Base-by-base conservation (phyloP, 2,329 filamentous ascomycete species). In the Cordyceps tenuipes region DNA sequence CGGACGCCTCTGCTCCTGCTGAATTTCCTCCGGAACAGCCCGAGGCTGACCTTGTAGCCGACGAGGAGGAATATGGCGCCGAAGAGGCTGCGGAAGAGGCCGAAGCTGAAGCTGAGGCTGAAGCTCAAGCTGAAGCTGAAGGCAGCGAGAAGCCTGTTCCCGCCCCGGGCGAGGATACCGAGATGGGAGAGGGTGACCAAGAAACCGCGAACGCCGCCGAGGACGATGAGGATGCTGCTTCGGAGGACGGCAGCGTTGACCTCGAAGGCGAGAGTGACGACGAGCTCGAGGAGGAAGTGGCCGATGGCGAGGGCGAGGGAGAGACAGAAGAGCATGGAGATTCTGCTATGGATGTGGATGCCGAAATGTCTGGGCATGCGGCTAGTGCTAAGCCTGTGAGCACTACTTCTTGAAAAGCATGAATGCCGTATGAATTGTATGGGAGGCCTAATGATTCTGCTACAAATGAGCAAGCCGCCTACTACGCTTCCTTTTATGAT, bases 1-100 rank as follows among this genome's bases (percentile, higher is more conserved):
- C 90, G n/a, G 94, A 99, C 70, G 93, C 92, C 65, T 94, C 91
- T 72, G 94, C 94, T 34, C 94, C 94, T 2, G 87, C 94, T 64
- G 93, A 99, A 76, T 99, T 90, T 73, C 94, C 94, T 34, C 95
- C 94, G 63, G 94, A 99, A 73, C 94, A 99, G 77, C 94, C 94
- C 47, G 94, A 99, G 73, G 94, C 92, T 57, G 95, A 99, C 70
- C 82, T 88, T 49, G 43, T 84, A 56, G 88, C 88, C 48, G 93
- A 97, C 67, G 94, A 96, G 67, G 88, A 89, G 29, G 84, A 89
- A 66, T 99, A 99, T 70, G 94, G 93, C 63, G 91, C 89, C 23
- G 94, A 97, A 60, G 93, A 96, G 73, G 85, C 84, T 17, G 90
- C 91, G 52, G 87, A 87, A 57, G 86, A 86, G 57, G 84, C 82